Percentiles rank a stretch among this genome's conserved stretches.
These are phyloP conservation scores for Rutstroemia sp. DNA, from an alignment of 2,329 filamentous ascomycete species.

Conservation along the genomic window DNA sequence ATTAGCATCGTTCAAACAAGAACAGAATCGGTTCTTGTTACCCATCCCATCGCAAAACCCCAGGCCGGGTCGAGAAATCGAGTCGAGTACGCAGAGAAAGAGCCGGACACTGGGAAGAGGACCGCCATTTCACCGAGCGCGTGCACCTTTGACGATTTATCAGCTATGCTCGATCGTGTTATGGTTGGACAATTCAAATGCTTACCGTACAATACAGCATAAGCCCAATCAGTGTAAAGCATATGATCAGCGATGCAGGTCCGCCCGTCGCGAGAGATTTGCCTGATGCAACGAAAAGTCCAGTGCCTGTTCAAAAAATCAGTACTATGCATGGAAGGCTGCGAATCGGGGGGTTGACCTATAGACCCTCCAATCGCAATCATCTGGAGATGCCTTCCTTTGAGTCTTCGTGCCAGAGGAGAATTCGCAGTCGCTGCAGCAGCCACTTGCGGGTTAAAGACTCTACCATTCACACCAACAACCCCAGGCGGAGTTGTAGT, in stretches of 20 bases:
- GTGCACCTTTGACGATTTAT: constrained; percentile 46
- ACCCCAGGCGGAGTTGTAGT: constrained; percentile 39
- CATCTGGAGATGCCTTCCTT: constrained; percentile 88
- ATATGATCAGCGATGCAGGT: constrained; percentile 69
- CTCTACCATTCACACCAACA: constrained; percentile 25
- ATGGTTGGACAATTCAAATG: neutral
- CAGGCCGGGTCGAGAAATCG: constrained; percentile 89
- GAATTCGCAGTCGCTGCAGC: constrained; percentile 61
- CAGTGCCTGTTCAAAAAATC: constrained; percentile 49
- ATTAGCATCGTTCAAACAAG: neutral
- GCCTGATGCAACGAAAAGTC: constrained; percentile 82
- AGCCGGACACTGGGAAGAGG: constrained; percentile 82
- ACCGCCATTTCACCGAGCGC: constrained; percentile 89
- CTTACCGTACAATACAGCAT: constrained; percentile 76
- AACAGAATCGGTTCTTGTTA: constrained; percentile 3
- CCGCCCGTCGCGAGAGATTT: constrained; percentile 63
- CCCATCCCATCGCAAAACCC: constrained; percentile 92
- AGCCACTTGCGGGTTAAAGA: constrained; percentile 56
- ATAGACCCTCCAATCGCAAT: constrained; percentile 94
- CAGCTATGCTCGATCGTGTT: no score
- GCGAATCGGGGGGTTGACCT: constrained; percentile 38
- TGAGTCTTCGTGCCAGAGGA: constrained; percentile 68
- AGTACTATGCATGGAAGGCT: neutral
- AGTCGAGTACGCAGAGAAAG: constrained; percentile 86
- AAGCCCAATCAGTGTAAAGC: constrained; percentile 70